Evolutionary conservation across 116 monocot species (phyloP).

Genomic region (Trichopus zeylanicus): DNA sequence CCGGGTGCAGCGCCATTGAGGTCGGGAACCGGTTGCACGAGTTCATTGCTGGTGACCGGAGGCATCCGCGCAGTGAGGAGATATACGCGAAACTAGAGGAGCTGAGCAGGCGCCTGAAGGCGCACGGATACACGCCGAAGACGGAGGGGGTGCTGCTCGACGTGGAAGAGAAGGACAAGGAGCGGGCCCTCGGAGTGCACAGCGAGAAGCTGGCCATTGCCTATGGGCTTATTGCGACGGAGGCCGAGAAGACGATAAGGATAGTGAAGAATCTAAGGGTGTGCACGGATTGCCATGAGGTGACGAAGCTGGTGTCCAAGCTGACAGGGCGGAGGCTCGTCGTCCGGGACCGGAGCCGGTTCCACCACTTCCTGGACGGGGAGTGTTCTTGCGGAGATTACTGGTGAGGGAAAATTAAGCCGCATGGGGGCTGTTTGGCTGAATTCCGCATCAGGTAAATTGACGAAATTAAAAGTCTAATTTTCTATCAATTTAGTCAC

Average conservation of each 20-base stretch:
- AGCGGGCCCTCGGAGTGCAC: slow-evolving; percentile 57
- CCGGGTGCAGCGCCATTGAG: slow-evolving; percentile 77
- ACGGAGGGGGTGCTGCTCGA: slow-evolving; percentile 69
- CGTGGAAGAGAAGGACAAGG: slow-evolving; percentile 58
- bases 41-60: slow-evolving; percentile 61
- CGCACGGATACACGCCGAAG: slow-evolving; percentile 55
- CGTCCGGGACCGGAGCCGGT: slow-evolving; percentile 67
- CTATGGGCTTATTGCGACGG: slow-evolving; percentile 62
- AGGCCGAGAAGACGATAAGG: slow-evolving; percentile 59
- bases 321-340: slow-evolving; percentile 57
- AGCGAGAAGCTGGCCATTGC: slow-evolving; percentile 84
- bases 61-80: slow-evolving; percentile 34
- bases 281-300: slow-evolving; percentile 64
- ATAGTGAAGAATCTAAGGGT: slow-evolving; percentile 75
- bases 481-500: no score
- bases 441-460: neutral
- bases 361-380: slow-evolving; percentile 74
- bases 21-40: slow-evolving; percentile 46
- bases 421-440: neutral
- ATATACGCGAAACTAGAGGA: slow-evolving; percentile 65
- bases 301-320: slow-evolving; percentile 59
- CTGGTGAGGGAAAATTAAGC: slow-evolving; percentile 33
- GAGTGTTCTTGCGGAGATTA: slow-evolving; percentile 78
- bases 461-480: neutral
- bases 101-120: slow-evolving; percentile 28